Conservation (phyloP, 495 filamentous ascomycete genomes). For the Durotheca rogersii region DNA sequence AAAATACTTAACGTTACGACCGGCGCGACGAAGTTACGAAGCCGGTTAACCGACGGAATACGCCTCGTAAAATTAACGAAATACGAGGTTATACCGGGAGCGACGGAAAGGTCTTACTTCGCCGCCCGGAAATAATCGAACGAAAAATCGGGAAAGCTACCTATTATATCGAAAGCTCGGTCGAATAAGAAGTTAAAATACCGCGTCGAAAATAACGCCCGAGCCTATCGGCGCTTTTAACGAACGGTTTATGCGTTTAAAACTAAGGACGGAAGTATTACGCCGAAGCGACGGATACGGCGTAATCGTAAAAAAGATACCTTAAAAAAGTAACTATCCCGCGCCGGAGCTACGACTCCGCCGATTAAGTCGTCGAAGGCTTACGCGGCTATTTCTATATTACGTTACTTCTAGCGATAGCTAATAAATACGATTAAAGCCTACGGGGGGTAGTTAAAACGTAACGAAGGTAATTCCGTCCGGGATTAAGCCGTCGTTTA, state of each 20-base stretch:
- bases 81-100: no score
- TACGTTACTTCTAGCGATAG: no score
- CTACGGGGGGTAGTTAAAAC: not conserved
- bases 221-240: not conserved
- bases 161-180: constrained; percentile 3
- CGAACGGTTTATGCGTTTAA: not conserved
- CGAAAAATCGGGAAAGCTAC: constrained; percentile 2
- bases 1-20: no score
- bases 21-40: no score
- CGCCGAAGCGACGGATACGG: not conserved
- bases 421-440: no score
- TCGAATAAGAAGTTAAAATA: constrained; percentile 5
- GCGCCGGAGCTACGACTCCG: not conserved
- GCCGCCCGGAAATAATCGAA: no score
- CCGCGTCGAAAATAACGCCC: constrained; percentile 3
- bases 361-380: not conserved
- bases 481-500: not conserved
- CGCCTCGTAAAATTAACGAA: no score
- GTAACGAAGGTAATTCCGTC: not conserved
- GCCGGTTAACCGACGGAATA: no score
- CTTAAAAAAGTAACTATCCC: not conserved
- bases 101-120: no score
- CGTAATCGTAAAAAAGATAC: constrained; percentile 3
- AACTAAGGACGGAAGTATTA: not conserved
- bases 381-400: no score